Evolutionary conservation across 2,329 filamentous ascomycete species (phyloP).

Genomic region (Curvularia sp.): DNA sequence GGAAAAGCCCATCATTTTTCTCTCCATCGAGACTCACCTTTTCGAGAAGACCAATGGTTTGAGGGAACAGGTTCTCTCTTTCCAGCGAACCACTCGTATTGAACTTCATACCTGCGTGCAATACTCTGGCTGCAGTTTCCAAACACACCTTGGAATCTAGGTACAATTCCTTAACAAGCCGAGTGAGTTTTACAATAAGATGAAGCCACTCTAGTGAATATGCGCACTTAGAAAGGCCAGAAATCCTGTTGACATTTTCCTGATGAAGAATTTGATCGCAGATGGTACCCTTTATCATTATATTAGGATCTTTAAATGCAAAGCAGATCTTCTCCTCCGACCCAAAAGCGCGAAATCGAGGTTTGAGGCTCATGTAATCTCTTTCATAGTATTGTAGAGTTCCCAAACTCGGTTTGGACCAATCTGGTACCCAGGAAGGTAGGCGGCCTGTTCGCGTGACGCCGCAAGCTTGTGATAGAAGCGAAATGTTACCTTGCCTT

Average conservation of each 20-base stretch:
- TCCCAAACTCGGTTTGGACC: background rate
- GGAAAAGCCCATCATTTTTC: no score
- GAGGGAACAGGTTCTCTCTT: background rate
- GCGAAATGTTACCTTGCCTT: background rate
- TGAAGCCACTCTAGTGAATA: background rate
- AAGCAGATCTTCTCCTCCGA: no score
- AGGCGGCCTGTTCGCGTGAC: background rate
- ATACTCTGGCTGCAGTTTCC: background rate
- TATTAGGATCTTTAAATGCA: no score
- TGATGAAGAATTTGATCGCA: background rate
- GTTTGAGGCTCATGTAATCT: background rate
- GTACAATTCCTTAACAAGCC: background rate
- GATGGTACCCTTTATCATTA: background rate
- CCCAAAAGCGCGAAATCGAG: background rate
- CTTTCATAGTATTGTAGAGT: background rate
- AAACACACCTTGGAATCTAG: background rate
- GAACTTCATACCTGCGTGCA: background rate
- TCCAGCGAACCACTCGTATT: no score
- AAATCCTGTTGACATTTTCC: background rate
- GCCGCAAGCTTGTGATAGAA: background rate
- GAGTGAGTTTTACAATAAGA: background rate
- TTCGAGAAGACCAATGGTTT: background rate
- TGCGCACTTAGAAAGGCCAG: no score
- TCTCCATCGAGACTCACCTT: background rate
- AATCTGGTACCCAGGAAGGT: conserved; percentile 7